Evolutionary conservation across 257 asterid genomes (phyloP), one percentile per base, ranked within the genome.

Genomic region (Lycium ferocissimum): DNA sequence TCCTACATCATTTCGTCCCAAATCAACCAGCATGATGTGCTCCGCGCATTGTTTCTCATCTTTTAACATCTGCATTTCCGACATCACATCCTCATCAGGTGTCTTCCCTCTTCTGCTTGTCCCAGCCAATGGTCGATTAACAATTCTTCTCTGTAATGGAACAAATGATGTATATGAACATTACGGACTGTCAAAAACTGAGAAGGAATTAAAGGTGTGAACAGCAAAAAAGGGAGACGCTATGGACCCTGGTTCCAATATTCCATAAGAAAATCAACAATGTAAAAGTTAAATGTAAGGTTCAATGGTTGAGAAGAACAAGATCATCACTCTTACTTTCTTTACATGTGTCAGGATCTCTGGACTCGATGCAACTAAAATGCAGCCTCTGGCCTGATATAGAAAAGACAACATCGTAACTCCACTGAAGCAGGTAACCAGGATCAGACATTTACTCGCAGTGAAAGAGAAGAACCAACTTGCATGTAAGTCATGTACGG

Each of bases 331-430:
- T 26, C 72, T 84, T 87, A 96, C 99, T 94, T 92, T 96, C 85
- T 89, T 95, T 5, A 94, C 91, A 65, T 94, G 89, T 7, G 93
- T 91, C 54, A 93, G 94, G 86, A 94, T 94, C 89, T 96, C 98
- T 15, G 98, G 98, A 89, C 99, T 96, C 38, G 99, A 94, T 85
- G 98, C 95, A 86, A 95, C 99, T 87, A 93, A 83, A 84, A 93
- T 92, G 85, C 97, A 93, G 62, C 98, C 98, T 84, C 97, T 93
- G 69, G 93, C 95, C 97, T 96, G 91, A 83, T 57, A 84, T 14
- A 84, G 71, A 83, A 85, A 70, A 72, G 15, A 78, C 11, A 26
- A 47, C 63, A 79, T 10, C 86, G 70, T 76, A 33, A 75, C 38
- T 37, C 35, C 0, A n/a, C n/a, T 56, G 51, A 49, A 57, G 73